phyloP scores from a whole-genome alignment of 2,329 filamentous ascomycete species.

The Phyllachora maydis region DNA sequence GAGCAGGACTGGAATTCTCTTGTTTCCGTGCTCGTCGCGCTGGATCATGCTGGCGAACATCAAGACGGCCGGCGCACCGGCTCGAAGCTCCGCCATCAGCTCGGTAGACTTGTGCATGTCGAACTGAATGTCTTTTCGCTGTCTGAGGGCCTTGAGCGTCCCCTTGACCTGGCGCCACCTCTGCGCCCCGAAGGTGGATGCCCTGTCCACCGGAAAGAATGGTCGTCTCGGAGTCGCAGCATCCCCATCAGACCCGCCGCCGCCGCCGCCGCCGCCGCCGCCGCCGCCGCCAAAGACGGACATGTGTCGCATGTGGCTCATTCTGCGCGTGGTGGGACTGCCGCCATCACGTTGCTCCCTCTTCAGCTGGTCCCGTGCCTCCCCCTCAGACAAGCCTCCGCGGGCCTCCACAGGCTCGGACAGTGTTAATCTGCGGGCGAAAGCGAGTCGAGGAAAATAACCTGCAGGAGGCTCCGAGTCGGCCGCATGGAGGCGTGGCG shows the following conservation, averaged over 20 bases:
- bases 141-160: slow-evolving; percentile 58
- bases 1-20: slow-evolving; percentile 79
- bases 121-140: slow-evolving; percentile 70
- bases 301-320: slow-evolving; percentile 43
- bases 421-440: slow-evolving; percentile 47
- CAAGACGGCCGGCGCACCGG: slow-evolving; percentile 78
- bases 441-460: slow-evolving; percentile 29
- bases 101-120: slow-evolving; percentile 93
- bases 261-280: too few species aligned
- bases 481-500: slow-evolving; percentile 25
- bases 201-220: slow-evolving; percentile 42
- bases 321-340: slow-evolving; percentile 28
- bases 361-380: slow-evolving; percentile 42
- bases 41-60: slow-evolving; percentile 97
- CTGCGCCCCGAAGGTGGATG: slow-evolving; percentile 58
- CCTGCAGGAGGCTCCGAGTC: too few species aligned
- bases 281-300: slow-evolving; percentile 45
- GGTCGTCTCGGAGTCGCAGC: slow-evolving; percentile 32
- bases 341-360: slow-evolving; percentile 30
- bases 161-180: slow-evolving; percentile 84
- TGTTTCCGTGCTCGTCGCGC: slow-evolving; percentile 87
- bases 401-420: slow-evolving; percentile 38
- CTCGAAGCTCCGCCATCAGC: slow-evolving; percentile 83
- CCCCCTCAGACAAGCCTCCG: slow-evolving; percentile 54
- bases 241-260: slow-evolving; percentile 41